Evolutionary conservation across 2,329 filamentous ascomycete species (phyloP), one percentile per base, ranked within the genome.

Genomic region (Colletotrichum trifolii): DNA sequence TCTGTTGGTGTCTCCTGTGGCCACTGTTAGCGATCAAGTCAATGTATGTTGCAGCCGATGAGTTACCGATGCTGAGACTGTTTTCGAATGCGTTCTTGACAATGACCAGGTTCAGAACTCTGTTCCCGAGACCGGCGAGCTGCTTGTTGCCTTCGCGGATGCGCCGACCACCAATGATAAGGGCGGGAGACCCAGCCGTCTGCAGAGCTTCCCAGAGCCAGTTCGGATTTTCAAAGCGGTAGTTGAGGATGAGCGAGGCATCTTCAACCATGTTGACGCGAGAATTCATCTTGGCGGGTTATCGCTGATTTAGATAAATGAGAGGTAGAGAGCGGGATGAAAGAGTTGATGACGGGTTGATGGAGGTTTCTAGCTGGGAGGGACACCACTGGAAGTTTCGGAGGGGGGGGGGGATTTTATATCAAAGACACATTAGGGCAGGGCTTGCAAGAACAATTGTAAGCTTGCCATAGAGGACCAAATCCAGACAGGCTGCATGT

Each of bases 151-250:
- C 58, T 12, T 60, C 50, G 13, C 8, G 33, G n/a, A 60, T 4
- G 7, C 3, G 11, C 5, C 58, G 49, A 6, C 15, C 2, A 1
- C 48, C 49, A 5, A 54, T 25, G 1, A 13, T 8, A 7, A 6
- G 9, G 10, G 54, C 43, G 8, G 34, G 39, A 8, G 58, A 60
- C 0, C 50, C 58, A 12, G 58, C 35, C 0, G 58, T 17, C 12
- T 60, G 49, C 4, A 60, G 42, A 2, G 58, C 58, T 15, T 60
- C 58, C 58, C 49, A 60, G 17, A 54, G 49, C 58, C 40, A 54
- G 1, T 40, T 33, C 10, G 11, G 8, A 8, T 42, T 11, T 5
- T 25, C 35, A 13, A 60, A 54, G 4, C 15, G 2, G 2, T 60
- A 48, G 11, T 25, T n/a, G 6, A 60, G 12, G 50, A 54, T 47